Base-by-base conservation (phyloP, 495 filamentous ascomycete species). In the Trichoderma asperelloides region DNA sequence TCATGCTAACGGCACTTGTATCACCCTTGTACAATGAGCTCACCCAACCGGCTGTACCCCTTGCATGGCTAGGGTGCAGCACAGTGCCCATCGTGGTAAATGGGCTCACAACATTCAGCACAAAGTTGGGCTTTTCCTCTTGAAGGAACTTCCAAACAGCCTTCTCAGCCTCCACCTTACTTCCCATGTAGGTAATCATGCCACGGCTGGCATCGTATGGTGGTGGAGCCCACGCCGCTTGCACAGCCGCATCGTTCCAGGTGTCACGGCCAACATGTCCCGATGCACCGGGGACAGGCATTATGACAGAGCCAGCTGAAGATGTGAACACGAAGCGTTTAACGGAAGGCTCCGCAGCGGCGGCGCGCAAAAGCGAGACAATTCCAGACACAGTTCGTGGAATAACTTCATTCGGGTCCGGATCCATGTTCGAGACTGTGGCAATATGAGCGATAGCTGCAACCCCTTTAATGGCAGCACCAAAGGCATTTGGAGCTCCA, bases 291-390 rank as follows among this genome's bases (percentile, higher is more conserved):
- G 70, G 72, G 16, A 67, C 69, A 0, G 77, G 76, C 27, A 71
- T 57, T 25, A 71, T 63, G 15, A 79, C 75, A 0, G 86, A 79
- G 0, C 70, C 70, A 1, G 78, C 81, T 0, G 82, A 86, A n/a
- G 81, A 85, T 1, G 80, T 84, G 65, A 78, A 76, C 3, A 88
- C 85, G 47, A 87, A 75, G 2, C 80, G 72, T 68, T 82, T 81
- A 18, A 88, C 74, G 4, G 73, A 71, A 0, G 77, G 72, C 25
- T 80, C 71, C 39, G 74, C 74, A 0, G 76, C 70, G 1, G 87
- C 86, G 12, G 80, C 73, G 25, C 76, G 71, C 3, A 87, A 72
- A 11, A 79, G 66, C 64, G 77, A 78, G 0, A 74, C 60, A 2
- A 77, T 72, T 6, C 77, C 80, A 6, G 69, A 66, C n/a, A 85